These are phyloP conservation scores for Somion occarium DNA, from an alignment of 1,284 basidiomycete species.

Conservation along the genomic window DNA sequence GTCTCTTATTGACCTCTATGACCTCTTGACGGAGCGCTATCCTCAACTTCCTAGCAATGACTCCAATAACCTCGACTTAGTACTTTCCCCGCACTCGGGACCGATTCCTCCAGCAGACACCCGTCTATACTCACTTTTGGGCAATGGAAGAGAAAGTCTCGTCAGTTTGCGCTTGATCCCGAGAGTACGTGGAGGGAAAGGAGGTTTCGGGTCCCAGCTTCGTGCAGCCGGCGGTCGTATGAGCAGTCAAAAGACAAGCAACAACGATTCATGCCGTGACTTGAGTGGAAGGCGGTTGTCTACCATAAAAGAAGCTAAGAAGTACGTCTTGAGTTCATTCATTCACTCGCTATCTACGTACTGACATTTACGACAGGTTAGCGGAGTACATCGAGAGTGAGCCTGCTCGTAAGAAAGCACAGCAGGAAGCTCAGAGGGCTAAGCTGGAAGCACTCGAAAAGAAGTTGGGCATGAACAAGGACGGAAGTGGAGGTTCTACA, in stretches of 20 bases:
- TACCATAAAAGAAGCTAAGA: slow-evolving; percentile 95
- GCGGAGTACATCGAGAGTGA: slow-evolving; percentile 88
- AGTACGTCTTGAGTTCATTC: slow-evolving; percentile 42
- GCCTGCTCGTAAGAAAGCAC: slow-evolving; percentile 76
- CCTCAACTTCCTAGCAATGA: slow-evolving; percentile 45
- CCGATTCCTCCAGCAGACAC: slow-evolving; percentile 36
- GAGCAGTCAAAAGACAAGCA: slow-evolving; percentile 92
- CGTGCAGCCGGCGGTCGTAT: slow-evolving; percentile 96
- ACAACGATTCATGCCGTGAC: slow-evolving; percentile 95
- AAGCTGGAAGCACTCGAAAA: slow-evolving; percentile 85
- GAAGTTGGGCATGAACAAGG: slow-evolving; percentile 65
- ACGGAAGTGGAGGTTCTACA: slow-evolving; percentile 34
- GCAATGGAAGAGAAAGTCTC: slow-evolving; percentile 29
- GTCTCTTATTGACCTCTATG: slow-evolving; percentile 44
- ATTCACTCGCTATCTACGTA: neutral
- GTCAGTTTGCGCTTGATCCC: slow-evolving; percentile 65
- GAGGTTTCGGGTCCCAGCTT: slow-evolving; percentile 95
- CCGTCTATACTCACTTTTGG: slow-evolving; percentile 42
- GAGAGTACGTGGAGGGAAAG: slow-evolving; percentile 85
- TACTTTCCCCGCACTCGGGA: slow-evolving; percentile 51
- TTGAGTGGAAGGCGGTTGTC: slow-evolving; percentile 86
- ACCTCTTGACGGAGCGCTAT: slow-evolving; percentile 53
- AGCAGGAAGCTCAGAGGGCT: slow-evolving; percentile 75
- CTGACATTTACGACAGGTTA: slow-evolving; percentile 46
- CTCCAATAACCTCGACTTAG: slow-evolving; percentile 32